Conservation (phyloP, 768 basidiomycete genomes). For the Dioszegia crocea region DNA sequence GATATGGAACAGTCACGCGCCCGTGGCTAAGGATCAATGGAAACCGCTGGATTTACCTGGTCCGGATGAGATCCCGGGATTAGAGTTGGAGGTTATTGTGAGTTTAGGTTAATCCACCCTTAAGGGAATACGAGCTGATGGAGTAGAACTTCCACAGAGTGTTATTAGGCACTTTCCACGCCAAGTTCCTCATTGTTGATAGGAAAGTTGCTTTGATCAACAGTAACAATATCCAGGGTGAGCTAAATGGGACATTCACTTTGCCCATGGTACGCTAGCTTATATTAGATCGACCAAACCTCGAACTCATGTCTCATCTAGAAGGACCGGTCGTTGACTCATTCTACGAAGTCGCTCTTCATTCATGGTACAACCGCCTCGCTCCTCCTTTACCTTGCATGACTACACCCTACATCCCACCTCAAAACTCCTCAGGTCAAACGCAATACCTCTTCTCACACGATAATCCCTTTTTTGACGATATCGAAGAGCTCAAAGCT, state of each 20-base stretch:
- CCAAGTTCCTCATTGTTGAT: constrained; percentile 67
- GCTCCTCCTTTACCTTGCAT: constrained; percentile 45
- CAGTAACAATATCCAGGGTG: constrained; percentile 60
- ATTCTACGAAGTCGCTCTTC: constrained; percentile 65
- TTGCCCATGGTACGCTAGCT: constrained; percentile 2
- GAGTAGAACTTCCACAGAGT: constrained; percentile 52
- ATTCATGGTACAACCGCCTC: constrained; percentile 57
- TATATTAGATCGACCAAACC: constrained; percentile 52
- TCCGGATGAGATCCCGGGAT: constrained; percentile 59
- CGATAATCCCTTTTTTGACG: constrained; percentile 52
- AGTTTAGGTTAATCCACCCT: constrained; percentile 4
- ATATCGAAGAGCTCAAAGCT: constrained; percentile 52
- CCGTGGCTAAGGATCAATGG: constrained; percentile 52
- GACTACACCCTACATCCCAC: constrained; percentile 39
- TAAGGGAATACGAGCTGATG: neutral
- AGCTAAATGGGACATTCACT: too few relatives aligned
- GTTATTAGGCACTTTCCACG: constrained; percentile 65
- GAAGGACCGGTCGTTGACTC: constrained; percentile 68
- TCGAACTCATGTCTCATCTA: constrained; percentile 63
- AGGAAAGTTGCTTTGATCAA: constrained; percentile 64
- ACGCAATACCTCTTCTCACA: constrained; percentile 54
- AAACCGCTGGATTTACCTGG: constrained; percentile 57
- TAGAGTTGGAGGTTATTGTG: constrained; percentile 60
- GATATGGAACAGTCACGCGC: constrained; percentile 54
- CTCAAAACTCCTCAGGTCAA: constrained; percentile 15